A percentile compares a stretch with the other conserved stretches of the same genome.
Evolutionary conservation across 345 rosid genomes (phyloP).

Genomic region (Excoecaria cochinchinensis): DNA sequence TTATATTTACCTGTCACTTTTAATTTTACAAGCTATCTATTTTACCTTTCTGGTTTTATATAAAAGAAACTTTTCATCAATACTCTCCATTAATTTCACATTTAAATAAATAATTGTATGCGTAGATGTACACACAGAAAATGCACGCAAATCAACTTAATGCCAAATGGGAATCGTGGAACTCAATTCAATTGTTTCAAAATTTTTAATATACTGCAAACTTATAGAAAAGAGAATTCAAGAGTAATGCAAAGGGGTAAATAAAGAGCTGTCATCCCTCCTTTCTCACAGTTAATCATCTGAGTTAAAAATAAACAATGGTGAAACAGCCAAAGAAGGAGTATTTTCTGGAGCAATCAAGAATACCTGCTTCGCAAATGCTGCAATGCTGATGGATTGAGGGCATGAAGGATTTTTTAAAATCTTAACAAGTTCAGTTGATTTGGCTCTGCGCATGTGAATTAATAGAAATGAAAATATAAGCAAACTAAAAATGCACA

Average conservation of each 20-base stretch:
- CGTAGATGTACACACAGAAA: background rate
- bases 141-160: background rate
- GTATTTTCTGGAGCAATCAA: constrained; percentile 9
- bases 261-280: background rate
- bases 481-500: background rate
- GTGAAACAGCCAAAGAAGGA: constrained; percentile 5
- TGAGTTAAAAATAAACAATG: background rate
- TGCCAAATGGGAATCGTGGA: background rate
- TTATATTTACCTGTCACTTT: background rate
- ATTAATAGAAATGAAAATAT: background rate
- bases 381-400: constrained; percentile 62
- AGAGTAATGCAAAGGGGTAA: background rate
- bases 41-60: background rate
- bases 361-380: constrained; percentile 81
- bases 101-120: no score
- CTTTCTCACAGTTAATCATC: constrained; percentile 12
- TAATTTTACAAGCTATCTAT: background rate
- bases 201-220: background rate
- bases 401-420: constrained; percentile 70
- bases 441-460: constrained; percentile 58
- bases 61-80: background rate
- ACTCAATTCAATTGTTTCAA: background rate
- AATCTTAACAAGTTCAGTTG: constrained; percentile 64
- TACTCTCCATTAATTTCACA: background rate
- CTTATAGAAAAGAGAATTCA: background rate